Evolutionary conservation across 441 rosid genomes (phyloP).

Genomic region (Croton laevigatus): DNA sequence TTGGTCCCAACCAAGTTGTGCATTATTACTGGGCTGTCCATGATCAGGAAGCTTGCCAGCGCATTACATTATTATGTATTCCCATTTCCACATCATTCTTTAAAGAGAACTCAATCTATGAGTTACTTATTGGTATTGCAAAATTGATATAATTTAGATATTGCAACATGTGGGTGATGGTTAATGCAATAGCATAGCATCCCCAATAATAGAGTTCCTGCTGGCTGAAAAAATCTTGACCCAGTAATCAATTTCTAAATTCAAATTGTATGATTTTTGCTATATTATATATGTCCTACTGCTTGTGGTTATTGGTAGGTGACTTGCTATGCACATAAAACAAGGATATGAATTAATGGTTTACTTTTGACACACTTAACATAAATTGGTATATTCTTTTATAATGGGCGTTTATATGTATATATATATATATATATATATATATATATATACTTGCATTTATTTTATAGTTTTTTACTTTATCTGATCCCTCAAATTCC

Average conservation of each 20-base stretch:
- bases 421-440: background rate
- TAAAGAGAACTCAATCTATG: background rate
- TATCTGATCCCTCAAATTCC: background rate
- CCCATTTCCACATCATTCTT: background rate
- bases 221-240: background rate
- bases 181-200: background rate
- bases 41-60: background rate
- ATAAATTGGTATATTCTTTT: background rate
- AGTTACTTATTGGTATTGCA: background rate
- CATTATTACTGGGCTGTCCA: background rate
- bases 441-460: background rate
- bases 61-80: background rate
- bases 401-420: background rate
- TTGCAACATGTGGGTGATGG: background rate
- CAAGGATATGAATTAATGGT: conserved; percentile 6
- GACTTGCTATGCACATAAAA: conserved; percentile 11
- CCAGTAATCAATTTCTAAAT: conserved; percentile 6
- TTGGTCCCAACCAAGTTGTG: background rate
- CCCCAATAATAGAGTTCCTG: background rate
- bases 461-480: no score
- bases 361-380: background rate
- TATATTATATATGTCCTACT: background rate
- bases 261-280: background rate
- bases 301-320: conserved; percentile 1
- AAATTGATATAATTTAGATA: background rate